Evolutionary conservation across 148 eudicot genomes (phyloP), one percentile per base, ranked within the genome.

Genomic region (Rhododendron simsii): DNA sequence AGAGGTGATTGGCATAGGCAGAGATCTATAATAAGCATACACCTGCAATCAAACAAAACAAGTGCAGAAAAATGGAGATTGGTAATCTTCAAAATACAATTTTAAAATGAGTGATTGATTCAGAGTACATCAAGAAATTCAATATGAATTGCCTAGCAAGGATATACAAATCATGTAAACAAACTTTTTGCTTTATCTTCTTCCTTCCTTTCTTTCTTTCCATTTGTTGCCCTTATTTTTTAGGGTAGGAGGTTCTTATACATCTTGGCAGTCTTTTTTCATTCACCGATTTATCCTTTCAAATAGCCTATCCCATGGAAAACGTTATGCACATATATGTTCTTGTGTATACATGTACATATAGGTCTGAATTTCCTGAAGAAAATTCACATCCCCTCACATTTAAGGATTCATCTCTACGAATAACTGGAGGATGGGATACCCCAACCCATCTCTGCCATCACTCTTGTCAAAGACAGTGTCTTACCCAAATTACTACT

Each of bases 1-100:
- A 81, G 96, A 90, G 33, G 95, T 91, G 51, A 98, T 90, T 83
- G 99, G 98, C 96, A 98, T 93, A 10, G 96, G 96, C 67, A 95
- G 90, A 79, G 98, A 98, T 90, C 88, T 93, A 84, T 94, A 89
- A 78, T 98, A 98, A 87, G 99, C 90, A 89, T 88, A 98, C 57
- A 98, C 99, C 99, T 98, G 92, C 85, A 85, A 78, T 83, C 37
- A 83, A 88, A 80, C 59, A 59, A 45, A n/a, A 84, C 23, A 30
- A 82, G n/a, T 21, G 23, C 10, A 80, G 28, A 53, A 80, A 80
- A 39, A 50, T 48, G 30, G 65, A 50, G 78, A 33, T 33, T 45
- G 28, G 61, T 5, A n/a, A 47, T 65, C 13, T 7, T n/a, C 73
- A 8, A 4, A 30, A 0, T 16, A 21, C 20, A 11, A 84, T 47